Conservation (phyloP, 129 eudicot genomes). For the Lactuca sativa region DNA sequence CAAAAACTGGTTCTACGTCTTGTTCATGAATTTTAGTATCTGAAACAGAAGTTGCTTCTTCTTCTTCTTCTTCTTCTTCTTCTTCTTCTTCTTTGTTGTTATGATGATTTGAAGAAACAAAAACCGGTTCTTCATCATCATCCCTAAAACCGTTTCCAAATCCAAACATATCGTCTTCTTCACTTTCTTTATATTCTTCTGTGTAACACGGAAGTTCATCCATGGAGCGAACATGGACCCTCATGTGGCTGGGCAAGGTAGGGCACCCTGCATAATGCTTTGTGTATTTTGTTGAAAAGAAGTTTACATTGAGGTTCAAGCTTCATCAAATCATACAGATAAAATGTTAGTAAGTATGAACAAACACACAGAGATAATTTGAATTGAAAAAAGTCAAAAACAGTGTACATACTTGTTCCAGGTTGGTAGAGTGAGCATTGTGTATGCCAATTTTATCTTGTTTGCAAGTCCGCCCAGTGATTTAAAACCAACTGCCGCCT, state of each 20-base stretch:
- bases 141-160: conserved; percentile 30
- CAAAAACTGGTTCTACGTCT: conserved; percentile 7
- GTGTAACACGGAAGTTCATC: conserved; percentile 84
- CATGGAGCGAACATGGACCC: conserved; percentile 62
- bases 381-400: background rate
- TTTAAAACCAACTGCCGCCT: conserved; percentile 68
- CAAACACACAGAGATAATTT: background rate
- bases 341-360: conserved; percentile 12
- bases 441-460: conserved; percentile 76
- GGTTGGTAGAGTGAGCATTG: conserved; percentile 81
- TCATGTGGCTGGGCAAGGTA: conserved; percentile 66
- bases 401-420: conserved; percentile 62
- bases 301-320: conserved; percentile 63
- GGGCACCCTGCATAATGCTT: conserved; percentile 73
- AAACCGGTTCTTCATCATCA: conserved; percentile 29
- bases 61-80: background rate
- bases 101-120: conserved; percentile 13
- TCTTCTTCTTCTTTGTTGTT: conserved; percentile 14
- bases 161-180: conserved; percentile 19
- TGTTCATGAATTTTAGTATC: background rate
- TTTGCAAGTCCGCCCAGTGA: conserved; percentile 71
- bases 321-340: conserved; percentile 30
- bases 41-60: conserved; percentile 7
- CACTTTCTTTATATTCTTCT: conserved; percentile 12
- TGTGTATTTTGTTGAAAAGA: conserved; percentile 81